Evolutionary conservation across 148 eudicot species (phyloP), one percentile per base, ranked within the genome.

Genomic region (Vaccinium myrtillus): DNA sequence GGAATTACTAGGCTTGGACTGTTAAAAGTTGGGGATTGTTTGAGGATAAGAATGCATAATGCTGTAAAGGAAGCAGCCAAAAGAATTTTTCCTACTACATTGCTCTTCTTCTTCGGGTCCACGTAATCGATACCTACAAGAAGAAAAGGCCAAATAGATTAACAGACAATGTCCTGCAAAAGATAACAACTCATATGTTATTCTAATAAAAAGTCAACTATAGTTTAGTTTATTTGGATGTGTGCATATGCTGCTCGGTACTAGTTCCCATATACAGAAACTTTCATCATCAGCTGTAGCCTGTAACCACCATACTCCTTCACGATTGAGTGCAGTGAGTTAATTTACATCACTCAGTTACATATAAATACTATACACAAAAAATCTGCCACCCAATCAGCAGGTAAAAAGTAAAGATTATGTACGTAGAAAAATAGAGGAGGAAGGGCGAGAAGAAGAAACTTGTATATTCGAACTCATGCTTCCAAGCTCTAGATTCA

Each of bases 31-130:
- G 95, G 88, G 43, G 98, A 90, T 59, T 91, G 94, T 80, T 91
- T 91, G 83, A 92, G 87, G 90, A 92, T 90, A 55, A 94, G 78
- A 81, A 94, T 90, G 88, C 93, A 92, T 83, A 94, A 86, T 77
- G 91, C 92, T 87, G 93, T 90, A 30, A 94, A 90, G 82, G 83
- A 84, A 78, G 89, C 92, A 79, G 92, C 94, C 86, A 92, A 83
- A 78, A 93, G 65, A 86, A 93, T 83, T 83, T 91, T 94, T 46
- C 95, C 92, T 19, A 89, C 78, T 32, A 83, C 81, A 81, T 84
- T 87, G 78, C 86, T 89, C 88, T 94, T 92, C 86, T 90, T 90
- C 90, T 91, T 94, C 6, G 94, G 91, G 82, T 94, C 98, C 49
- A 82, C 84, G 67, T 80, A 90, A 76, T 93, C 98, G 89, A 94